Evolutionary conservation across 75 land plant species (phyloP).

Genomic region (Cryptomeria japonica): DNA sequence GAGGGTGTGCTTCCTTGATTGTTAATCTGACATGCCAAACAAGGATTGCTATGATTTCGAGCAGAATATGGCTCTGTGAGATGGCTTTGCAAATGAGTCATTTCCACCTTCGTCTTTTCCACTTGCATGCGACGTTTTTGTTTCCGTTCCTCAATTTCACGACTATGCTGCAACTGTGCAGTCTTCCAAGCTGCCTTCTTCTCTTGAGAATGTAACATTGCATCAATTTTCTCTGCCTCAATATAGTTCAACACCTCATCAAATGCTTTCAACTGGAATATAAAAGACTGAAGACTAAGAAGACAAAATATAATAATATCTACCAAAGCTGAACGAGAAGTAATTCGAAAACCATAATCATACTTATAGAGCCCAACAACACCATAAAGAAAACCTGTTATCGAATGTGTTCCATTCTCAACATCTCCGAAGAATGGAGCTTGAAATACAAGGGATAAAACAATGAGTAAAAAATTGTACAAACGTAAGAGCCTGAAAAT

Average conservation of each 20-base stretch:
- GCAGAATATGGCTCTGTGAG: constrained; percentile 54
- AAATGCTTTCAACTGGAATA: constrained; percentile 84
- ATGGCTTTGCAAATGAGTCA: constrained; percentile 80
- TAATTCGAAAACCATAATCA: constrained; percentile 94
- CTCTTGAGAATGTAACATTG: constrained; percentile 82
- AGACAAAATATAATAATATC: constrained; percentile 92
- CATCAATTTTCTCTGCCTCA: constrained; percentile 96
- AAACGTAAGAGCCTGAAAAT: constrained; percentile 81
- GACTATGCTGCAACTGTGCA: constrained; percentile 85
- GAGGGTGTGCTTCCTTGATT: neutral
- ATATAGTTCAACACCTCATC: constrained; percentile 87
- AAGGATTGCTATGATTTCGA: constrained; percentile 15
- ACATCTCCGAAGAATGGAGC: constrained; percentile 84
- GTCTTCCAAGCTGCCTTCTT: constrained; percentile 97
- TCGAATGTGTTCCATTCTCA: constrained; percentile 46
- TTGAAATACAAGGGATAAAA: constrained; percentile 92
- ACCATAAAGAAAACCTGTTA: constrained; percentile 53
- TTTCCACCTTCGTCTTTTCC: constrained; percentile 96
- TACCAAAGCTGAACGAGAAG: constrained; percentile 90
- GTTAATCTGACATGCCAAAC: constrained; percentile 30
- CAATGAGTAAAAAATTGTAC: constrained; percentile 82
- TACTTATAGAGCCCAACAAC: constrained; percentile 89
- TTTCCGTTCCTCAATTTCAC: constrained; percentile 80
- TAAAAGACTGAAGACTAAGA: constrained; percentile 83
- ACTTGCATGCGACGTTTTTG: constrained; percentile 85